A percentile compares a stretch with the other conserved stretches of the same genome.
Evolutionary conservation across 2,329 filamentous ascomycete species (phyloP).

Genomic region (Plenodomus biglobosus): DNA sequence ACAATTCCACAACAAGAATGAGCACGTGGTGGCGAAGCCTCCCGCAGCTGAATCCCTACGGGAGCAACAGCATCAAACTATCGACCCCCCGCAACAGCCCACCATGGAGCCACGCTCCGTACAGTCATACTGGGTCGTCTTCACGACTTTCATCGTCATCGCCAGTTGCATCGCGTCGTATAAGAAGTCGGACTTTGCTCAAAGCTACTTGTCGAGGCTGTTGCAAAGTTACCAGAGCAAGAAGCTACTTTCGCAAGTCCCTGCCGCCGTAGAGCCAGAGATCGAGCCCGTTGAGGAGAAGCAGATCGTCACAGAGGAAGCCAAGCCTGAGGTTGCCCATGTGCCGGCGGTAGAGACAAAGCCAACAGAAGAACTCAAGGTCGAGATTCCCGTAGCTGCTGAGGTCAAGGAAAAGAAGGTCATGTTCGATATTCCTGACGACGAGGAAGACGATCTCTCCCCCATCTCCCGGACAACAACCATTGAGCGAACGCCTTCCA

Average conservation of each 20-base stretch:
- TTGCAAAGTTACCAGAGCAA: conserved; percentile 13
- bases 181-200: conserved; percentile 16
- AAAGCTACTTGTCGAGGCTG: conserved; percentile 19
- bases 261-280: conserved; percentile 8
- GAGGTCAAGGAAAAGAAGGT: conserved; percentile 39
- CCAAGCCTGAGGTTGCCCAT: conserved; percentile 6
- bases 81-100: conserved; percentile 23
- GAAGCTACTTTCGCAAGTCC: conserved; percentile 7
- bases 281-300: conserved; percentile 6
- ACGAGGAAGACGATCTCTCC: conserved; percentile 38
- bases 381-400: conserved; percentile 6
- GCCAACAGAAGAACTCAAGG: conserved; percentile 6
- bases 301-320: neutral
- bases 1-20: conserved; percentile 20
- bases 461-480: conserved; percentile 40
- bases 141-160: conserved; percentile 14
- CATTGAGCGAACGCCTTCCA: conserved; percentile 27
- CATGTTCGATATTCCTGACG: conserved; percentile 35
- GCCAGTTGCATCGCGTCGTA: conserved; percentile 14
- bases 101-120: conserved; percentile 16
- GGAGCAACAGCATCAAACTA: conserved; percentile 17
- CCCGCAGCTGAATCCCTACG: conserved; percentile 23
- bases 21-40: conserved; percentile 23
- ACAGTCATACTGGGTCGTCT: conserved; percentile 7
- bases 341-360: conserved; percentile 4